Base-by-base conservation (phyloP, 768 basidiomycete genomes). In the Naematelia aurantialba region DNA sequence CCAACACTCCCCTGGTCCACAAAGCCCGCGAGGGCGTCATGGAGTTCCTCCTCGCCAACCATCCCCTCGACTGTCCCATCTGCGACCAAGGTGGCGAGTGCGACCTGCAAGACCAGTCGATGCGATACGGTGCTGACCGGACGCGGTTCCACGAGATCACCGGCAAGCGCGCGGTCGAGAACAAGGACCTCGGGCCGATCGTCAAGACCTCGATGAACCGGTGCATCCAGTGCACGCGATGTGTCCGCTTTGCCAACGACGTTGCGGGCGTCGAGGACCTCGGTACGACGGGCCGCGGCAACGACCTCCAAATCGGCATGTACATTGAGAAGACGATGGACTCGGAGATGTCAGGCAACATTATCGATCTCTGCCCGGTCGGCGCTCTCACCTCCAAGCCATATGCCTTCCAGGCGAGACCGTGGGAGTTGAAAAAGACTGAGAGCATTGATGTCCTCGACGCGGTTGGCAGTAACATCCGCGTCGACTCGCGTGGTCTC, bases 71-170 rank as follows among this genome's bases (percentile, higher is more conserved):
- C 77, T 99, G 96, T 79, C 96, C 96, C 21, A 89, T 98, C 63
- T 99, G 96, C 71, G 96, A 99, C 76, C 93, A 98, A 79, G 94
- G 93, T 75, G 94, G 96, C 58, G 93, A 97, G 83, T 99, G 93
- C 77, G 93, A 97, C 76, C 83, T 97, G 5, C 94, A 98, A 81
- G 94, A 97, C 79, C 94, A 97, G 78, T 94, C 94, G 13, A 98
- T 98, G 92, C 88, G 94, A 55, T 99, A 98, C 73, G 96, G 96
- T 44, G 89, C 93, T 5, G 96, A 99, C 80, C 88, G 96, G 61
- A 88, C 91, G 0, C 87, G 96, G 45, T 97, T 97, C 85, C 96
- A 98, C 80, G 96, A 99, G 80, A 90, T 97, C 51, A 85, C 90
- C 1, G 96, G 96, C 67, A 98, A 98, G 79, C 91, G 96, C 55